phyloP scores from a whole-genome alignment of 306 rosid genomes.

The Hippophae gyantsensis region DNA sequence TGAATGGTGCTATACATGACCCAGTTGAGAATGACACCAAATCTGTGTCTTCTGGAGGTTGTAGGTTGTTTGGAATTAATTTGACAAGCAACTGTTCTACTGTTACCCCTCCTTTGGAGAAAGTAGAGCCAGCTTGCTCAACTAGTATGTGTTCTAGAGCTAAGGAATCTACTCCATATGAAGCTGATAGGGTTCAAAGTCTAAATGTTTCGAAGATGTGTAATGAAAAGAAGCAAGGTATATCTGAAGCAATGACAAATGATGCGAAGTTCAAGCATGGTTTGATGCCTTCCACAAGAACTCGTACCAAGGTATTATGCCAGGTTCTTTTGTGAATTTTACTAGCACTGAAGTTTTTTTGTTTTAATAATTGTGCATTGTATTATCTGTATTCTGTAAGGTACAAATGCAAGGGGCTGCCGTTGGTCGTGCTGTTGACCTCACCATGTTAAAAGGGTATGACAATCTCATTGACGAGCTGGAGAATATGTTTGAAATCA shows the following conservation, averaged over 20 bases:
- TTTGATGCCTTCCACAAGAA: slow-evolving; percentile 38
- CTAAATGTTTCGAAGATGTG: slow-evolving; percentile 27
- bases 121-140: slow-evolving; percentile 18
- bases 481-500: slow-evolving; percentile 69
- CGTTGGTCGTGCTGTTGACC: slow-evolving; percentile 86
- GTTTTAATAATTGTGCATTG: slow-evolving; percentile 7
- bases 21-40: slow-evolving; percentile 34
- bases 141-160: slow-evolving; percentile 24
- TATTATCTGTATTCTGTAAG: slow-evolving; percentile 29
- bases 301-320: slow-evolving; percentile 63
- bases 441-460: slow-evolving; percentile 49
- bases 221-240: slow-evolving; percentile 36
- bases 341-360: background rate
- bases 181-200: slow-evolving; percentile 28
- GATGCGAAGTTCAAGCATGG: slow-evolving; percentile 47
- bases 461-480: slow-evolving; percentile 62
- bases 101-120: slow-evolving; percentile 24
- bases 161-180: slow-evolving; percentile 37
- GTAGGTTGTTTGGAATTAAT: slow-evolving; percentile 64
- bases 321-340: slow-evolving; percentile 7
- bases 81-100: slow-evolving; percentile 28
- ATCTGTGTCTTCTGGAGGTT: slow-evolving; percentile 31
- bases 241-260: slow-evolving; percentile 19
- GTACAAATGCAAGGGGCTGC: slow-evolving; percentile 89
- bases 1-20: slow-evolving; percentile 16